A percentile compares a stretch with the other conserved stretches of the same genome.
phyloP scores from a whole-genome alignment of 441 rosid species.

The Croton laevigatus region DNA sequence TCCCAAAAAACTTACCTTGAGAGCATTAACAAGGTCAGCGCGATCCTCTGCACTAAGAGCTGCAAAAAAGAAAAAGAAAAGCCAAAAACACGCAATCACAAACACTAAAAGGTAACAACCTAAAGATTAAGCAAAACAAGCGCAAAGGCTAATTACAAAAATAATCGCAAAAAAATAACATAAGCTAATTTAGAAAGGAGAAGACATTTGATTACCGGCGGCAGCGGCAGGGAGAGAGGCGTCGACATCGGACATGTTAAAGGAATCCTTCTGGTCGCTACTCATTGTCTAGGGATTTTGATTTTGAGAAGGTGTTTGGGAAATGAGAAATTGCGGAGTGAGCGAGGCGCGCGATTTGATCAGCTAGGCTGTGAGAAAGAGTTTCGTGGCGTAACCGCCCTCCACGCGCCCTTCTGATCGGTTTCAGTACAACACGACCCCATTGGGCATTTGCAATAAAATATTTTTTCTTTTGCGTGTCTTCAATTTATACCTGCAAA shows the following conservation, averaged over 20 bases:
- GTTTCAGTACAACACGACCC: not conserved
- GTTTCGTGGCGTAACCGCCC: not conserved
- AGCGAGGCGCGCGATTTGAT: not conserved
- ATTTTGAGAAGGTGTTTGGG: constrained; percentile 8
- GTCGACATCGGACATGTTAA: constrained; percentile 52
- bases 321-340: not conserved
- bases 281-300: constrained; percentile 31
- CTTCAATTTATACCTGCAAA: no score
- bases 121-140: not conserved
- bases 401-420: not conserved
- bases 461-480: not conserved
- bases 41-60: constrained; percentile 75
- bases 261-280: constrained; percentile 38
- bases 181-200: no score
- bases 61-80: constrained; percentile 16
- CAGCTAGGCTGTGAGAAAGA: not conserved
- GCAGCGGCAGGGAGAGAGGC: constrained; percentile 27
- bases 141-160: not conserved
- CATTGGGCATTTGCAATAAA: not conserved
- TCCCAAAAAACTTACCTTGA: constrained; percentile 36
- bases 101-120: not conserved
- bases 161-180: not conserved
- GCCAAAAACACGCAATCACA: not conserved
- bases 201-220: constrained; percentile 37
- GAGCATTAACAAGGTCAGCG: constrained; percentile 69